Percentiles rank a stretch among this genome's conserved stretches.
phyloP scores from a whole-genome alignment of 192 early-diverging fungal species.

The Coemansia guatemalensis region DNA sequence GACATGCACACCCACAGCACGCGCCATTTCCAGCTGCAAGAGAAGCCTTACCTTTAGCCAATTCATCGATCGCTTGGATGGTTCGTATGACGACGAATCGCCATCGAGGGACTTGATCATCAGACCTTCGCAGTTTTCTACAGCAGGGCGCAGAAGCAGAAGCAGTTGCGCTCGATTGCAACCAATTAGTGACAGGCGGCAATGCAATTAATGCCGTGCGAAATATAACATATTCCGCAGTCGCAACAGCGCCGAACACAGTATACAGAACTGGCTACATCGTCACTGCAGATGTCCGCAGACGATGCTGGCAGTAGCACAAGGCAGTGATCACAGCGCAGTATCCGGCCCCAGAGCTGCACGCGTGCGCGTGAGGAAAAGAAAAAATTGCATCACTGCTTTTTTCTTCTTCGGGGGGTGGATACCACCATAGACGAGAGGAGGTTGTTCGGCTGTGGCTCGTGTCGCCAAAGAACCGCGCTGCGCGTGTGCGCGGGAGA shows the following conservation, averaged over 20 bases:
- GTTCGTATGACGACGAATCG: slow-evolving; percentile 87
- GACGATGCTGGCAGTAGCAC: too few species aligned
- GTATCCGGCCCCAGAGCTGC: too few species aligned
- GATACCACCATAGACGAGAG: too few species aligned
- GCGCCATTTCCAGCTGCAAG: not conserved
- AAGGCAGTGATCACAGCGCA: too few species aligned
- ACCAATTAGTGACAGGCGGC: slow-evolving; percentile 25
- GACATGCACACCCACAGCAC: slow-evolving; percentile 8
- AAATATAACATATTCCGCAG: too few species aligned
- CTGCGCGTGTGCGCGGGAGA: too few species aligned
- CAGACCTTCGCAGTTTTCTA: slow-evolving; percentile 93
- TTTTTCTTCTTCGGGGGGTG: too few species aligned
- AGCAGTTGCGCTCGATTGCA: slow-evolving; percentile 37
- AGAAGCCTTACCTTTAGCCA: slow-evolving; percentile 85
- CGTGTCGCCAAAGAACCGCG: too few species aligned
- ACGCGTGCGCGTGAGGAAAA: not conserved
- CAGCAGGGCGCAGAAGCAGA: slow-evolving; percentile 54
- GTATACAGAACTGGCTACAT: too few species aligned
- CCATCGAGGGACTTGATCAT: slow-evolving; percentile 97
- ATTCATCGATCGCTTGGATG: slow-evolving; percentile 92
- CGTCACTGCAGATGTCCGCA: too few species aligned
- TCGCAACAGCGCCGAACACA: too few species aligned
- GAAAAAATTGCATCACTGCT: not conserved
- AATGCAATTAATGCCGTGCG: not conserved
- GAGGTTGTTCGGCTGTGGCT: too few species aligned